Evolutionary conservation across 208 protist genomes (phyloP).

Genomic region (Wallacemonas rigidus): DNA sequence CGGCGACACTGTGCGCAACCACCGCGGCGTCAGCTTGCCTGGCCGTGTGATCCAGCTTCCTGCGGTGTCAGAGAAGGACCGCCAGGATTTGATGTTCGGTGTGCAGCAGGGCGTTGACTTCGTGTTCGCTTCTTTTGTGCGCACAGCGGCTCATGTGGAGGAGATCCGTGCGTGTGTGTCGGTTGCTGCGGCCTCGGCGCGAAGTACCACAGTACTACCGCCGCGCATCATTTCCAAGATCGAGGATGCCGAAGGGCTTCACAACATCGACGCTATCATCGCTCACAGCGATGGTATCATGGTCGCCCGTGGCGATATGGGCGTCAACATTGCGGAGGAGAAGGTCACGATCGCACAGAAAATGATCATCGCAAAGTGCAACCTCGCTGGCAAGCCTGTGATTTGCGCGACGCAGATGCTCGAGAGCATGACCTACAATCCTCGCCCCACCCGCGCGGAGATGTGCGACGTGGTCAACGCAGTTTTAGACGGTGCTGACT

Average conservation of each 20-base stretch:
- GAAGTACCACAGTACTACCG: slow-evolving; percentile 70
- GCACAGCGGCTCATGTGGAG: slow-evolving; percentile 92
- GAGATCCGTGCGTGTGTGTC: slow-evolving; percentile 93
- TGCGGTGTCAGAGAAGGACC: slow-evolving; percentile 93
- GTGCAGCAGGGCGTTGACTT: slow-evolving; percentile 97
- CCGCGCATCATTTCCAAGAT: slow-evolving; percentile 98
- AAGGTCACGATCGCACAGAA: slow-evolving; percentile 98
- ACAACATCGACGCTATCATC: slow-evolving; percentile 99
- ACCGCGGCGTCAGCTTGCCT: slow-evolving; percentile 88
- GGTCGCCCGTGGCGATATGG: slow-evolving; percentile 99
- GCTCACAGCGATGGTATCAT: slow-evolving; percentile 97
- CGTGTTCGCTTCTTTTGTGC: slow-evolving; percentile 99
- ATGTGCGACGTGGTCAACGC: slow-evolving; percentile 98
- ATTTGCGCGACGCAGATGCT: slow-evolving; percentile 99
- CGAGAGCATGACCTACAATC: slow-evolving; percentile 97
- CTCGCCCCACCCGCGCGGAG: slow-evolving; percentile 98
- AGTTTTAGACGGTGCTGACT: slow-evolving; percentile 98
- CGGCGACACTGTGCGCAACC: slow-evolving; percentile 70
- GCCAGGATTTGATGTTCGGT: slow-evolving; percentile 92
- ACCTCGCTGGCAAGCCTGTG: slow-evolving; percentile 97
- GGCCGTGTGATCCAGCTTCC: slow-evolving; percentile 86
- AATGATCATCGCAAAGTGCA: slow-evolving; percentile 99
- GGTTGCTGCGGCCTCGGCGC: slow-evolving; percentile 16
- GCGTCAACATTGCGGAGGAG: slow-evolving; percentile 98
- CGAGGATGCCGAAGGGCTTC: slow-evolving; percentile 97